Conservation (phyloP, 2,329 filamentous ascomycete genomes). For the Calonectria honghensis region DNA sequence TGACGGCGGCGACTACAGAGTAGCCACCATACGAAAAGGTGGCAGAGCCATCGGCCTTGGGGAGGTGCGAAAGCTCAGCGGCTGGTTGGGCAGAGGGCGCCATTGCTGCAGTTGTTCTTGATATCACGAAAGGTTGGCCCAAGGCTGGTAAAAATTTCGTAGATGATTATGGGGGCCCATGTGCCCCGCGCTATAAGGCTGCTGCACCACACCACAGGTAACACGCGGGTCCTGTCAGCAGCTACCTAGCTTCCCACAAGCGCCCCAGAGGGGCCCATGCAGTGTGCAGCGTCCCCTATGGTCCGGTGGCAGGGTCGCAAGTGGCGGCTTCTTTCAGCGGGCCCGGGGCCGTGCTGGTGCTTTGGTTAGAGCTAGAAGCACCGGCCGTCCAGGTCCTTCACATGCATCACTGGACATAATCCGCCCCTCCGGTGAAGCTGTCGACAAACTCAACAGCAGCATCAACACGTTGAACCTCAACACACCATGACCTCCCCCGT, state of each 20-base stretch:
- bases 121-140: conserved; percentile 14
- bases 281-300: not conserved
- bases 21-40: conserved; percentile 86
- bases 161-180: not conserved
- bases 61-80: conserved; percentile 75
- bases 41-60: conserved; percentile 86
- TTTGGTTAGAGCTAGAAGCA: not conserved
- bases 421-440: conserved; percentile 3
- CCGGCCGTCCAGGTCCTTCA: not conserved
- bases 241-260: not conserved
- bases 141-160: conserved; percentile 40
- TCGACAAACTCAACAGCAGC: conserved; percentile 22
- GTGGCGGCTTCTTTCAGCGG: conserved; percentile 7
- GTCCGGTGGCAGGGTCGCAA: not conserved
- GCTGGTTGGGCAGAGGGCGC: conserved; percentile 68
- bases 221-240: conserved; percentile 2
- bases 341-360: conserved; percentile 1
- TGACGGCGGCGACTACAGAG: conserved; percentile 88
- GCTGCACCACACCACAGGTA: not conserved
- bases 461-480: conserved; percentile 24
- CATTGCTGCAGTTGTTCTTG: conserved; percentile 60
- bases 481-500: conserved; percentile 53
- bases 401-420: conserved; percentile 5
- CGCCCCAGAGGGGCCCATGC: not conserved
- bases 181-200: conserved; percentile 9